Evolutionary conservation across 2,329 filamentous ascomycete species (phyloP).

Genomic region (Sphaerulina vaccinii): DNA sequence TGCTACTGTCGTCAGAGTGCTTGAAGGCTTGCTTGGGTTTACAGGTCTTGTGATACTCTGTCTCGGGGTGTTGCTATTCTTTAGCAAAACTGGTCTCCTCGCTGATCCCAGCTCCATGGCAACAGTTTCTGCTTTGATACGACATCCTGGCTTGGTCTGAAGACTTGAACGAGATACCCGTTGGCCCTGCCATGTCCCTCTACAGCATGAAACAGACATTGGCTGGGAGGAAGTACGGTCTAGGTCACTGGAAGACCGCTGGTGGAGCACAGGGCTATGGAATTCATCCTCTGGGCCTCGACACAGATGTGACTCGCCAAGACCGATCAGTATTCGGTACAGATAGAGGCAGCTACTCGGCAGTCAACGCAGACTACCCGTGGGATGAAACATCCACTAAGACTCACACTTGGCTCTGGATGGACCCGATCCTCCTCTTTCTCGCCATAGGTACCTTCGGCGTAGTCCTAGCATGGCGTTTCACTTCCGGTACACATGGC

Average conservation of each 20-base stretch:
- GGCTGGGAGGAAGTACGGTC: constrained; percentile 15
- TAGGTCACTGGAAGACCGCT: constrained; percentile 14
- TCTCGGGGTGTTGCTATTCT: constrained; percentile 10
- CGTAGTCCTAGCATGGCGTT: constrained; percentile 23
- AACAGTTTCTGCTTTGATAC: constrained; percentile 18
- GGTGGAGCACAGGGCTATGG: constrained; percentile 10
- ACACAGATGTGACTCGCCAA: constrained; percentile 4
- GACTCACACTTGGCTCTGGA: no score
- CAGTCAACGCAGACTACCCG: no score
- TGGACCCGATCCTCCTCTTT: constrained; percentile 18
- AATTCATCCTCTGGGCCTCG: constrained; percentile 3
- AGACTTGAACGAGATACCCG: constrained; percentile 18
- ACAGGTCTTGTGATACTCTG: constrained; percentile 12
- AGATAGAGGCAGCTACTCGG: no score
- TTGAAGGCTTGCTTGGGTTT: constrained; percentile 22
- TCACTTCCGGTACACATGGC: constrained; percentile 17
- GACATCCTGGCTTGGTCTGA: constrained; percentile 19
- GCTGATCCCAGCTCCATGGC: constrained; percentile 24
- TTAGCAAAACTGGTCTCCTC: constrained; percentile 16
- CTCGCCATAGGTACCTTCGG: constrained; percentile 18
- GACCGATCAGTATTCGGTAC: no score
- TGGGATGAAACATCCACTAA: no score
- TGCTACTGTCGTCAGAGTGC: constrained; percentile 13
- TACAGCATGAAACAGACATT: constrained; percentile 12
- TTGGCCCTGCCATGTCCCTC: constrained; percentile 5